Base-by-base conservation (phyloP, 306 rosid genomes). In the Vicia faba region DNA sequence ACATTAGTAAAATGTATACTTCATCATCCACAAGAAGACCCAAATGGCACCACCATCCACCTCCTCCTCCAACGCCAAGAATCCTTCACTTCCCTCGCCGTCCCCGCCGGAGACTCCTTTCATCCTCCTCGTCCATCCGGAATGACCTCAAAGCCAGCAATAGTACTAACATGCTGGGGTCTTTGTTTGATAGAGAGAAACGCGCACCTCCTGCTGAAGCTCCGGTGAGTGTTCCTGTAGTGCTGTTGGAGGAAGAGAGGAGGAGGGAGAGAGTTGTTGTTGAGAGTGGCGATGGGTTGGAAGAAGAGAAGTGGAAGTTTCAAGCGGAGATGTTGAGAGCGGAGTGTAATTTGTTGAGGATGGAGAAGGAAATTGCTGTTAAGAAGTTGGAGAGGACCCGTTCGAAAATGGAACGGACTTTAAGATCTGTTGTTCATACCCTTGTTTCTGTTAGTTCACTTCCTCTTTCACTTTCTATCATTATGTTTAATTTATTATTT, bases 241-340 rank as follows among this genome's bases (percentile, higher is more conserved):
- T 85, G 72, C 4, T 85, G 74, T 53, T 92, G 56, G 92, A 85
- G 76, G 38, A 33, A 12, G 84, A 41, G 3, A 70, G 77, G 72
- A 85, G 91, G 23, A 73, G 81, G 71, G 95, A 61, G 72, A 87
- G 89, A 66, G 92, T 85, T 61, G 90, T 85, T 19, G 11, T 1
- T 19, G 76, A 65, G 50, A 79, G 12, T 7, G 65, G 41, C 40
- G 68, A 46, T 45, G 68, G 75, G 61, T 54, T 75, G 70, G 96
- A 83, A 38, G 96, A 88, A 72, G 90, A 86, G 58, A 90, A 85
- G 56, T 89, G 99, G 96, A 82, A 89, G 85, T 88, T 93, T 83
- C 95, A 88, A 72, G 95, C 90, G 0, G 99, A 93, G 73, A 88
- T 89, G 88, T 62, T 93, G 86, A 93, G 97, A 54, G 96, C 97